Evolutionary conservation across 2,329 filamentous ascomycete genomes (phyloP).

Genomic region (Fusarium phyllophilum): DNA sequence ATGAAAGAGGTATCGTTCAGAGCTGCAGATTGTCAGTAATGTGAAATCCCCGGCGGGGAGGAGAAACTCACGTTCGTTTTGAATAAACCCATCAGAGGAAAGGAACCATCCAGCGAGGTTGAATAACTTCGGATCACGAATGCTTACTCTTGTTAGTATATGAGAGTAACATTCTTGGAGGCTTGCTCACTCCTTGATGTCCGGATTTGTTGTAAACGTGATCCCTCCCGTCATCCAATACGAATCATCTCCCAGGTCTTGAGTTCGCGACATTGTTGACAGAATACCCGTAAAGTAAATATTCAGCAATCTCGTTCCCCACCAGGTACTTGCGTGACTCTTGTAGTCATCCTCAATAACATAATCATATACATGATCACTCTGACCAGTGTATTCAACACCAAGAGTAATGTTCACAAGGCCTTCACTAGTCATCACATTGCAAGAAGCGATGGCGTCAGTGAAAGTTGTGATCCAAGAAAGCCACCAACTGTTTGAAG

Average conservation of each 20-base stretch:
- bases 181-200: not conserved
- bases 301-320: slow-evolving; percentile 26
- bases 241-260: not conserved
- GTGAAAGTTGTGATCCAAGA: slow-evolving; percentile 8
- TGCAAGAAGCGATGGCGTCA: slow-evolving; percentile 5
- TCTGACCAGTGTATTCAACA: slow-evolving; percentile 3
- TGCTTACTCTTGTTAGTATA: not conserved
- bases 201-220: not conserved
- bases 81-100: not conserved
- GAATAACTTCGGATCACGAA: slow-evolving; percentile 1
- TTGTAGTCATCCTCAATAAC: slow-evolving; percentile 17
- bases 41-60: no score
- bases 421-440: not conserved
- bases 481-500: slow-evolving; percentile 4
- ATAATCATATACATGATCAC: slow-evolving; percentile 12
- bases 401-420: slow-evolving; percentile 13
- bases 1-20: not conserved
- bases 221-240: slow-evolving; percentile 14
- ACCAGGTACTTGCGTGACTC: slow-evolving; percentile 22
- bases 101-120: slow-evolving; percentile 7
- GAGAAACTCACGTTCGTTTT: not conserved
- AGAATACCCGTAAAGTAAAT: slow-evolving; percentile 11
- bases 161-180: fast-evolving
- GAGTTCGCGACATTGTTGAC: slow-evolving; percentile 6
- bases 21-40: not conserved